Evolutionary conservation across 2,329 filamentous ascomycete species (phyloP).

Genomic region (Chalara sp.): DNA sequence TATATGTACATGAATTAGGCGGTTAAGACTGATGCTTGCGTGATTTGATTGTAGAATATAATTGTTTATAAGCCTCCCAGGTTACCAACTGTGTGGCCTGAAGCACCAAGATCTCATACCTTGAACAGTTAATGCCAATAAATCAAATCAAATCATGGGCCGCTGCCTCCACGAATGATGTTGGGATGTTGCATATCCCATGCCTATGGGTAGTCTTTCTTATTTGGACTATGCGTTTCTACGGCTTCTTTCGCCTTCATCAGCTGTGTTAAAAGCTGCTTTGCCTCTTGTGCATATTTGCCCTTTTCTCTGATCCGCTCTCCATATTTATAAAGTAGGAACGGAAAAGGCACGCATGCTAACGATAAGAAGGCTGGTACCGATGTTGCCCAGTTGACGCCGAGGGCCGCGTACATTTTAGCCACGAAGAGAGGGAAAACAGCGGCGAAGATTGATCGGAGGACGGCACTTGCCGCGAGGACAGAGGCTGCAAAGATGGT

Average conservation of each 20-base stretch:
- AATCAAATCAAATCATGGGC: too few relatives aligned
- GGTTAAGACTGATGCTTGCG: too few relatives aligned
- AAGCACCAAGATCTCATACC: too few relatives aligned
- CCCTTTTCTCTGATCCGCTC: background rate
- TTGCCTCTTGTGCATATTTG: background rate
- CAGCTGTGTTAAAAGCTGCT: background rate
- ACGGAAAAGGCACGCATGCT: constrained; percentile 29
- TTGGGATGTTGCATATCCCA: too few relatives aligned
- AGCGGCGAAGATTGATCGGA: constrained; percentile 61
- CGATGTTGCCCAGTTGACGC: constrained; percentile 33
- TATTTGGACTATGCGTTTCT: background rate
- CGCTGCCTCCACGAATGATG: too few relatives aligned
- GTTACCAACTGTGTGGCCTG: too few relatives aligned
- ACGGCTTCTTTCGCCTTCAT: background rate
- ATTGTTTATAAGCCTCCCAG: too few relatives aligned
- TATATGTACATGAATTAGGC: too few relatives aligned
- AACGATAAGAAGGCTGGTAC: constrained; percentile 30
- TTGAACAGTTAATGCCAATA: too few relatives aligned
- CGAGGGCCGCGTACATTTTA: constrained; percentile 33
- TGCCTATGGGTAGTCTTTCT: too few relatives aligned
- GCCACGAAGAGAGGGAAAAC: constrained; percentile 66
- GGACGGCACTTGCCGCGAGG: constrained; percentile 63
- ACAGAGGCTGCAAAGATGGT: constrained; percentile 72
- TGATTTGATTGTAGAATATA: too few relatives aligned
- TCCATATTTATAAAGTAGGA: constrained; percentile 54